These are phyloP conservation scores for Musa schizocarpa DNA, from an alignment of 176 grass and related monocot genomes.

Conservation along the genomic window DNA sequence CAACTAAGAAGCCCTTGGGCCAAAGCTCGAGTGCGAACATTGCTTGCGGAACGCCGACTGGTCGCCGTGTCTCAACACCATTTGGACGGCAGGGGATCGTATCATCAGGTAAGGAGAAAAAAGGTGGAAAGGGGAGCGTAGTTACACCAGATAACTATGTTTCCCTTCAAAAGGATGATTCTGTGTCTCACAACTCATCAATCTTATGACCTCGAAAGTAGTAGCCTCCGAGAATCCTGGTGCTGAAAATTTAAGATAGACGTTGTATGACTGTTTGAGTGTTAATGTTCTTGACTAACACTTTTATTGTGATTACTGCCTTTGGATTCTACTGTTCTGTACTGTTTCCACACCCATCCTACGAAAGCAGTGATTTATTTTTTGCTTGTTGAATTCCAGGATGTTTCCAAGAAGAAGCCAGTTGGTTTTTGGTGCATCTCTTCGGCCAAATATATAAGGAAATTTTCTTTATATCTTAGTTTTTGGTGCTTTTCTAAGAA, in stretches of 20 bases:
- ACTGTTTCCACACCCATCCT: too few relatives aligned
- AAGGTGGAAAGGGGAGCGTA: conserved; percentile 28
- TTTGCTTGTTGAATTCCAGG: too few relatives aligned
- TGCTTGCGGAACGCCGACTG: conserved; percentile 37
- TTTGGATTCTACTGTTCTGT: too few relatives aligned
- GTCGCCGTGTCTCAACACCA: conserved; percentile 37
- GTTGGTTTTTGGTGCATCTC: too few relatives aligned
- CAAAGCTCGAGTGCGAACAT: conserved; percentile 71
- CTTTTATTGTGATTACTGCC: too few relatives aligned
- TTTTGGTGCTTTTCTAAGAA: too few relatives aligned
- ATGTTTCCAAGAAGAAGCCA: too few relatives aligned
- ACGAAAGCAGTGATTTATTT: too few relatives aligned
- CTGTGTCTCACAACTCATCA: conserved; percentile 10
- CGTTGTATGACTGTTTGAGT: too few relatives aligned
- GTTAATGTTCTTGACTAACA: too few relatives aligned
- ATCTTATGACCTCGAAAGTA: conserved; percentile 30
- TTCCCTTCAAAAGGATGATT: conserved; percentile 52
- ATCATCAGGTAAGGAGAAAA: conserved; percentile 53
- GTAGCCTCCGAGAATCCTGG: neutral
- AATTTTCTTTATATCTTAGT: too few relatives aligned
- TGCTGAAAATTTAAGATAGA: neutral
- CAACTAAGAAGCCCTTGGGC: conserved; percentile 66
- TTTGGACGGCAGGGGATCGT: conserved; percentile 34
- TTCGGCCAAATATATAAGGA: too few relatives aligned
- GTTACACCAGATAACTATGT: conserved; percentile 59